A percentile compares a stretch with the other conserved stretches of the same genome.
phyloP scores from a whole-genome alignment of 257 asterid species.

The Cordia subcordata region DNA sequence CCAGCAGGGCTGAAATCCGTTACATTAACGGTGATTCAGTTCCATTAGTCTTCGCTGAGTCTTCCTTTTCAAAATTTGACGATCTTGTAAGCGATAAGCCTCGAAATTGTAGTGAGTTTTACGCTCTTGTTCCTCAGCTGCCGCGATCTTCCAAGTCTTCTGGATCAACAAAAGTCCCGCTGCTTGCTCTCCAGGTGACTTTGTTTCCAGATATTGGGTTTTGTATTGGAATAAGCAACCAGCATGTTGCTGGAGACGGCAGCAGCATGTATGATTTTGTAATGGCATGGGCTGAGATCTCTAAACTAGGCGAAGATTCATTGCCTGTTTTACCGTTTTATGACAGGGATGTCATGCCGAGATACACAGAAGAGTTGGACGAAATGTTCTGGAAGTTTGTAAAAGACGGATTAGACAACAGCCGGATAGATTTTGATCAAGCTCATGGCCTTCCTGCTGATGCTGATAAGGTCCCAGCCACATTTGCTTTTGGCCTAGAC shows the following conservation, averaged over 20 bases:
- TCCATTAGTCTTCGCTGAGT: not conserved
- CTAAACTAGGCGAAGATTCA: not conserved
- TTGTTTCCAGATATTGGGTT: not conserved
- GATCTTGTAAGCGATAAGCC: not conserved
- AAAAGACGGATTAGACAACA: not conserved
- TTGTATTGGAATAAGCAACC: not conserved
- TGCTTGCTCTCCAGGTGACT: not conserved
- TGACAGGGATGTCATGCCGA: not conserved
- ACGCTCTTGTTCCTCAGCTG: not conserved
- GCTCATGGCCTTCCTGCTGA: not conserved
- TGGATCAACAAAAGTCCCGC: not conserved
- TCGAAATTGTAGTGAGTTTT: not conserved
- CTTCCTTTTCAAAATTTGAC: not conserved
- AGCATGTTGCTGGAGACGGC: not conserved
- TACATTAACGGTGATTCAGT: not conserved
- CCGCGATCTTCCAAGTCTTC: not conserved
- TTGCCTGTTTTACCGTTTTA: not conserved
- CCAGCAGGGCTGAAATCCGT: not conserved
- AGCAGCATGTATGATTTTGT: not conserved
- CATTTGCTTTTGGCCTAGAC: not conserved
- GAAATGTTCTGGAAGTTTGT: not conserved
- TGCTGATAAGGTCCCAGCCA: not conserved
- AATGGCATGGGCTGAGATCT: not conserved
- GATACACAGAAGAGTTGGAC: not conserved
- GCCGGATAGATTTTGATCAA: not conserved